phyloP scores from a whole-genome alignment of 257 asterid genomes.

The Solanum virginianum region DNA sequence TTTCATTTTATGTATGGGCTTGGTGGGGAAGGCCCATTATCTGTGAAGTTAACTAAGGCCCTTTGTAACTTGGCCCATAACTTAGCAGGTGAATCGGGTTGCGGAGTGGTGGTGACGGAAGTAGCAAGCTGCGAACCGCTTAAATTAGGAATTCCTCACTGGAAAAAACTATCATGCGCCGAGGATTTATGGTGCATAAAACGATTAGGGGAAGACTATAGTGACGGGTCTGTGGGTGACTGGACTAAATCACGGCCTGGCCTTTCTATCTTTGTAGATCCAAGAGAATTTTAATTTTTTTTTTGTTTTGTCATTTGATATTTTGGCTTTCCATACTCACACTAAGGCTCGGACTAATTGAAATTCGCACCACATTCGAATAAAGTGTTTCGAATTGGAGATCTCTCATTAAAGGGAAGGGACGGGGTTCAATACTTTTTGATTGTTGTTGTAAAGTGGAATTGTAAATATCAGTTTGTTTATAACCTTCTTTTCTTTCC shows the following conservation, averaged over 20 bases:
- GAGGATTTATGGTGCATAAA: conserved; percentile 89
- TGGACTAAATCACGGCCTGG: conserved; percentile 83
- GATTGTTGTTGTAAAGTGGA: not conserved
- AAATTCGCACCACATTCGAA: too few relatives aligned
- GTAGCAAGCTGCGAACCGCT: conserved; percentile 64
- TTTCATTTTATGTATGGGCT: conserved; percentile 75
- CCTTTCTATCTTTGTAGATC: conserved; percentile 79
- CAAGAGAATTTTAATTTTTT: conserved; percentile 46
- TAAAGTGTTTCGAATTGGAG: too few relatives aligned
- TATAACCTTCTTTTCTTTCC: not conserved
- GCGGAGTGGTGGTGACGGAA: conserved; percentile 89
- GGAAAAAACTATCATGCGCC: conserved; percentile 74
- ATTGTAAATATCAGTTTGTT: not conserved
- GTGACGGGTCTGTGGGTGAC: conserved; percentile 72
- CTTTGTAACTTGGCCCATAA: conserved; percentile 53
- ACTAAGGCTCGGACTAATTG: too few relatives aligned
- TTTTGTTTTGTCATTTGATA: not conserved
- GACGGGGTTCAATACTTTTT: not conserved
- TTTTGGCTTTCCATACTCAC: too few relatives aligned
- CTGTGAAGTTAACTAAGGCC: conserved; percentile 16
- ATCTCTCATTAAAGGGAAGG: too few relatives aligned
- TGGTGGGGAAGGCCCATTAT: conserved; percentile 73
- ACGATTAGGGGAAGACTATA: conserved; percentile 53
- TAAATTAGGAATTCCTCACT: conserved; percentile 54
- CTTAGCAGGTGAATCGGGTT: conserved; percentile 42